These are phyloP conservation scores for Calocera cornea DNA, from an alignment of 768 basidiomycete genomes.

Conservation along the genomic window DNA sequence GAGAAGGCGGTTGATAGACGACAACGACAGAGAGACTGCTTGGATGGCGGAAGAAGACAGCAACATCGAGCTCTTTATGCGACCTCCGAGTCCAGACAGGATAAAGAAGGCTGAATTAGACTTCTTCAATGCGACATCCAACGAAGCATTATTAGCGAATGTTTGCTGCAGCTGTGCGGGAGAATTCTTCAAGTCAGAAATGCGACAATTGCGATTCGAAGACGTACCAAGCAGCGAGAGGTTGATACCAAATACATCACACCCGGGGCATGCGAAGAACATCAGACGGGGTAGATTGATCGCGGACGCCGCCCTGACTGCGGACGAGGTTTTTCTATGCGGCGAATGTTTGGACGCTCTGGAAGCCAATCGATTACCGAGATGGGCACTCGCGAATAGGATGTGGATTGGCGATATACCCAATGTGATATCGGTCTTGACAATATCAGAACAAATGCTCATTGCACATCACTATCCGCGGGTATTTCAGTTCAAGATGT, in stretches of 20 bases:
- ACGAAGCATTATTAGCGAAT: neutral
- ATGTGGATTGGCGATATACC: no score
- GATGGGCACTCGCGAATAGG: slow-evolving; percentile 26
- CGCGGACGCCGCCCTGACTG: no score
- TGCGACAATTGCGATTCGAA: neutral
- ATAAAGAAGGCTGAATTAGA: neutral
- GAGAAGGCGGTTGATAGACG: neutral
- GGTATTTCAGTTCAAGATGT: slow-evolving; percentile 28
- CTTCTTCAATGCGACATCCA: neutral
- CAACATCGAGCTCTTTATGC: neutral
- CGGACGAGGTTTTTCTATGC: no score
- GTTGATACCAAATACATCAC: neutral
- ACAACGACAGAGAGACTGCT: neutral
- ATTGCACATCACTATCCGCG: slow-evolving; percentile 24
- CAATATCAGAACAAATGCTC: slow-evolving; percentile 29
- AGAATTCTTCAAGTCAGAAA: neutral
- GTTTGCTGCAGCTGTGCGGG: neutral
- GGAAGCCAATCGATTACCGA: neutral
- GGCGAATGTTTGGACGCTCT: neutral
- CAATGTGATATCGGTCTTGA: no score
- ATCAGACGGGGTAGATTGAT: neutral
- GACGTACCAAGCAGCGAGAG: neutral
- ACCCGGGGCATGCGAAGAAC: neutral
- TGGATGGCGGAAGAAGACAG: neutral
- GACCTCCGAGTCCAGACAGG: neutral